Percentiles rank a stretch among this genome's conserved stretches.
Evolutionary conservation across 2,329 filamentous ascomycete species (phyloP).

Genomic region (Xylaria arbuscula): DNA sequence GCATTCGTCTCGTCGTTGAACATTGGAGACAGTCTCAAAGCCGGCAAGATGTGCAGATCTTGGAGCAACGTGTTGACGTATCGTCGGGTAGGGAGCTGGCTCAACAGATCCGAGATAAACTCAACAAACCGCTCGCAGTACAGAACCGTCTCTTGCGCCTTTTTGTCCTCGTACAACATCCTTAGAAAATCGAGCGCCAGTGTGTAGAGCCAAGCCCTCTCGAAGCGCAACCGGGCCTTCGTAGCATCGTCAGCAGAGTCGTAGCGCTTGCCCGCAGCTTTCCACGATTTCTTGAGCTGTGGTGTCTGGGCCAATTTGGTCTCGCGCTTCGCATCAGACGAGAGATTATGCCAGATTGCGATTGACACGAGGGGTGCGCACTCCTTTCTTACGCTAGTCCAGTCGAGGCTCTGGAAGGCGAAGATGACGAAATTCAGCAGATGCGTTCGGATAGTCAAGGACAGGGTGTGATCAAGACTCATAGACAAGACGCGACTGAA

Average conservation of each 20-base stretch:
- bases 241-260: conserved; percentile 84
- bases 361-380: conserved; percentile 96
- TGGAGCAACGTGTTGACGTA: conserved; percentile 91
- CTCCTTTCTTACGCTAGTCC: conserved; percentile 89
- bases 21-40: conserved; percentile 81
- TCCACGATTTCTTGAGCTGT: conserved; percentile 90
- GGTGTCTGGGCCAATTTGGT: conserved; percentile 75
- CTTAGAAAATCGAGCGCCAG: conserved; percentile 85
- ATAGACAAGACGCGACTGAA: conserved; percentile 92
- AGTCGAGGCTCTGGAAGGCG: conserved; percentile 94
- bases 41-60: conserved; percentile 84
- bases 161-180: conserved; percentile 70
- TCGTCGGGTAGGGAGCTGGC: conserved; percentile 90
- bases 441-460: conserved; percentile 76
- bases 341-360: conserved; percentile 93
- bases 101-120: conserved; percentile 88
- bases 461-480: conserved; percentile 77
- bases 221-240: conserved; percentile 86
- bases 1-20: conserved; percentile 79
- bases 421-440: conserved; percentile 91
- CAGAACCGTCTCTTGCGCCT: conserved; percentile 70
- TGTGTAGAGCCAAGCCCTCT: conserved; percentile 92
- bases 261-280: conserved; percentile 84
- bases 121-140: conserved; percentile 97
- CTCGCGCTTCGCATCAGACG: conserved; percentile 79